Conservation (phyloP, 805 yeast species). For the Lachancea sp. region DNA sequence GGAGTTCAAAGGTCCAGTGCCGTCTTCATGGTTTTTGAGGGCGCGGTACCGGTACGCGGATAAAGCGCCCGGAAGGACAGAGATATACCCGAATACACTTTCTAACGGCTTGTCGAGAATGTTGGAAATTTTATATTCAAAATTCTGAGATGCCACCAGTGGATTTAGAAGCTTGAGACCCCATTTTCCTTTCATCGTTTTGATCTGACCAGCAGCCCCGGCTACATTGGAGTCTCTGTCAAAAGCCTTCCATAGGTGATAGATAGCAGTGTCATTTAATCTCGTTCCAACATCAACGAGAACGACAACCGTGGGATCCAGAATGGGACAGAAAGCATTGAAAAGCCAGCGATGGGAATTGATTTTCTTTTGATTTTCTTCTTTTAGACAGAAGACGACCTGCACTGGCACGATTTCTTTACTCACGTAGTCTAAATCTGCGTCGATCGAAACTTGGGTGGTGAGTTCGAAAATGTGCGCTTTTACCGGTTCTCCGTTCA, state of each 20-base stretch:
- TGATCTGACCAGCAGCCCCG: slow-evolving; percentile 98
- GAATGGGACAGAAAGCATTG: slow-evolving; percentile 85
- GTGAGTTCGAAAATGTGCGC: slow-evolving; percentile 96
- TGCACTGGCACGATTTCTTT: slow-evolving; percentile 93
- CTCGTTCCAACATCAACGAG: slow-evolving; percentile 95
- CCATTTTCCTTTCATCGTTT: slow-evolving; percentile 87
- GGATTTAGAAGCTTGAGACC: slow-evolving; percentile 82
- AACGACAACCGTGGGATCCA: slow-evolving; percentile 87
- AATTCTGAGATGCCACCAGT: slow-evolving; percentile 90
- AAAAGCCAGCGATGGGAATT: slow-evolving; percentile 98
- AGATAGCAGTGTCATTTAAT: slow-evolving; percentile 82
- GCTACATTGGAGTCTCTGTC: slow-evolving; percentile 95
- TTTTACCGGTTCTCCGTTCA: slow-evolving; percentile 83
- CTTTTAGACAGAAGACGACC: slow-evolving; percentile 86
- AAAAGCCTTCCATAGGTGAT: slow-evolving; percentile 95
- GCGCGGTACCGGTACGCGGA: slow-evolving; percentile 93
- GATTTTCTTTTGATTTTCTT: slow-evolving; percentile 84
- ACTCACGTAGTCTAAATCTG: slow-evolving; percentile 83
- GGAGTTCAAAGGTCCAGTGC: slow-evolving; percentile 84
- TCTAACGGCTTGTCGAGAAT: slow-evolving; percentile 92
- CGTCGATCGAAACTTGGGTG: slow-evolving; percentile 88
- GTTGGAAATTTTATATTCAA: slow-evolving; percentile 95
- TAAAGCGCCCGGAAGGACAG: slow-evolving; percentile 92
- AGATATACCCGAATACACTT: slow-evolving; percentile 84
- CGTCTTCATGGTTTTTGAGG: slow-evolving; percentile 74